Base-by-base conservation (phyloP, 2,329 filamentous ascomycete species). In the Xylariomycetidae sp. region DNA sequence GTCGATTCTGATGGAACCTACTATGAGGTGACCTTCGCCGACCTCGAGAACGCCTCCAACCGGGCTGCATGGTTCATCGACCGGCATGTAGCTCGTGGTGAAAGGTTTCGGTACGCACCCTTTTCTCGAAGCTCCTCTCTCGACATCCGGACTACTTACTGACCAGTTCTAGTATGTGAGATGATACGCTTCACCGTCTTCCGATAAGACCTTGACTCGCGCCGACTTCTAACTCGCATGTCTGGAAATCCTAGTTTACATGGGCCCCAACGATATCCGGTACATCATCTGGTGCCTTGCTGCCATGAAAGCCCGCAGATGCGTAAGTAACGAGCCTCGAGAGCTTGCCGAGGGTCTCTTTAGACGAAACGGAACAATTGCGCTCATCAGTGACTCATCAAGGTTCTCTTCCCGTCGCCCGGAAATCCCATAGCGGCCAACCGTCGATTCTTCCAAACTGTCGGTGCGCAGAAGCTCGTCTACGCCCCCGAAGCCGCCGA, bases 11-110 rank as follows among this genome's bases (percentile, higher is more conserved):
- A 49, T 16, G 38, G 40, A 3, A 16, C 29, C n/a, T 16, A 15
- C 10, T 25, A 42, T n/a, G 33, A 37, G 10, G 19, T 47, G 10
- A 47, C 25, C 16, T 47, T 39, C 30, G 31, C 33, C 22, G 38
- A 47, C 16, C 33, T 49, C 11, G 46, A 47, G 13, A 49, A 47
- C 32, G 34, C 26, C 3, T 45, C 46, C 7, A 47, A 44, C 22
- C 37, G 40, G 28, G 46, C 44, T 1, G 40, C 44, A 5, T 45
- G 44, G 44, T 45, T 49, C 23, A 31, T 49, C 9, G 18, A 26
- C n/a, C 28, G 45, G 12, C 36, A 33, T 11, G 10, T 45, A 8
- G 17, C 30, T 14, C 26, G 34, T 12, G 37, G 42, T 15, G 32
- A 42, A 20, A 41, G 31, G 3, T 25, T 47, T 17, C 12, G n/a